phyloP scores from a whole-genome alignment of 73 alveolate genomes.

The Tetrahymena thermophila region DNA sequence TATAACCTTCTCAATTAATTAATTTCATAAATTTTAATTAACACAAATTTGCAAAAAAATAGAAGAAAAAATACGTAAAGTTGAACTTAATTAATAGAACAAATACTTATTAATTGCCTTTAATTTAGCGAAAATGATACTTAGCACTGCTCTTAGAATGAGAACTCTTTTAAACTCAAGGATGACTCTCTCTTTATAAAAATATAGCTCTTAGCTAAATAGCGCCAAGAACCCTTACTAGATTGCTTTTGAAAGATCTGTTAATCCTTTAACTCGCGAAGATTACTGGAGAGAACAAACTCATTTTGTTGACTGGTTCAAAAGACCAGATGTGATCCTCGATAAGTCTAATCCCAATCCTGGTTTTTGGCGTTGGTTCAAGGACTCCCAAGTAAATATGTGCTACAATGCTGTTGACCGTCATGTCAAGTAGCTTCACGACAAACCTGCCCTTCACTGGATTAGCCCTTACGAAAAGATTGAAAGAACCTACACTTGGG shows the following conservation, averaged over 20 bases:
- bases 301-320: conserved; percentile 22
- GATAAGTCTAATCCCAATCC: conserved; percentile 1
- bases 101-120: not conserved
- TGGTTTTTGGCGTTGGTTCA: conserved; percentile 30
- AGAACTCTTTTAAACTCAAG: not conserved
- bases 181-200: not conserved
- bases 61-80: not conserved
- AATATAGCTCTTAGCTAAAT: not conserved
- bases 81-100: not conserved
- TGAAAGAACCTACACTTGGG: conserved; percentile 66
- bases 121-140: not conserved
- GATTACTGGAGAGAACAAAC: conserved; percentile 26
- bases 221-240: not conserved
- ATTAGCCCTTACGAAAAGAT: conserved; percentile 65
- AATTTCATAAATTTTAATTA: not conserved
- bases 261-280: conserved; percentile 1
- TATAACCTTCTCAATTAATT: not conserved
- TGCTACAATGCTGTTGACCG: conserved; percentile 97
- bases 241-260: conserved; percentile 3
- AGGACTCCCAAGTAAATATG: conserved; percentile 81
- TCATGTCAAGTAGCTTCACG: conserved; percentile 76
- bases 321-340: not conserved
- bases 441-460: conserved; percentile 71
- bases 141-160: not conserved
- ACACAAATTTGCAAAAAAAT: not conserved